Evolutionary conservation across 106 monocot genomes (phyloP).

Genomic region (Apostasia ramifera): DNA sequence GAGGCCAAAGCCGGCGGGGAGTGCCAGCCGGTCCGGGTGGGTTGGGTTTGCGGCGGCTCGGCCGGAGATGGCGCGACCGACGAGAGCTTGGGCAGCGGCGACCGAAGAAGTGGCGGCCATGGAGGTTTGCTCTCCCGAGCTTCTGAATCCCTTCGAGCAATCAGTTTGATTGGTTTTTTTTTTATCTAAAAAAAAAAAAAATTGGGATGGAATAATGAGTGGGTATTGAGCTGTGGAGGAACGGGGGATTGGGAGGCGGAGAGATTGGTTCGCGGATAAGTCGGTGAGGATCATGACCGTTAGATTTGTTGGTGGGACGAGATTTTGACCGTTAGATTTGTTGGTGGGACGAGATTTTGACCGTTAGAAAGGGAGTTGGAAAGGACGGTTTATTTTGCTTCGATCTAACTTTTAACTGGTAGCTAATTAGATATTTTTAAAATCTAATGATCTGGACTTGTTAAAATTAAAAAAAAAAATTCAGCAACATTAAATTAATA

Average conservation of each 20-base stretch:
- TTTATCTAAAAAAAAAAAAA: no score
- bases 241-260: not conserved
- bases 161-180: not conserved
- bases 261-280: not conserved
- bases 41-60: slow-evolving; percentile 10
- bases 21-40: slow-evolving; percentile 23
- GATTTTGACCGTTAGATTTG: not conserved
- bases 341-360: no score
- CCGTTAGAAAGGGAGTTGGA: no score
- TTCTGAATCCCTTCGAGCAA: not conserved
- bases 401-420: no score
- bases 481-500: no score
- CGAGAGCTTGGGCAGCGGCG: slow-evolving; percentile 31
- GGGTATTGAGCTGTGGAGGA: not conserved
- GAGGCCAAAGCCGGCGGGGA: slow-evolving; percentile 31
- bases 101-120: slow-evolving; percentile 53
- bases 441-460: no score
- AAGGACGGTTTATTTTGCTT: no score
- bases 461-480: no score
- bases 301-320: not conserved
- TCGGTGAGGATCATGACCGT: not conserved
- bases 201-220: not conserved
- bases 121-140: not conserved
- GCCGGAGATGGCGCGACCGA: slow-evolving; percentile 30
- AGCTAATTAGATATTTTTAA: no score